Evolutionary conservation across 2,329 filamentous ascomycete genomes (phyloP).

Genomic region (Colletotrichum tabaci): DNA sequence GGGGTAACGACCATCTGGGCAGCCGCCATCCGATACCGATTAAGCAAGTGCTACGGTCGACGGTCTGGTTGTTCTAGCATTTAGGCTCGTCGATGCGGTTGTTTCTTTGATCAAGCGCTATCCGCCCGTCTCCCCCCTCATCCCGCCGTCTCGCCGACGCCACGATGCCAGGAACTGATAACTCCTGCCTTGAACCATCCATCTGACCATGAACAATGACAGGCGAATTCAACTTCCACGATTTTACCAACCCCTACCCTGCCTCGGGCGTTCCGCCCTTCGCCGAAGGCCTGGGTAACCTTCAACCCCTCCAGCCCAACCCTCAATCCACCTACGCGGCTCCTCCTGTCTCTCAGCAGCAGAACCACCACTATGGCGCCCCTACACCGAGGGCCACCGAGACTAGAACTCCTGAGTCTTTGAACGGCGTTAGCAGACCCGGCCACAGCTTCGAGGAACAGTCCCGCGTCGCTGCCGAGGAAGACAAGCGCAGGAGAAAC

Average conservation of each 20-base stretch:
- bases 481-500: conserved; percentile 91
- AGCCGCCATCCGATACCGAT: conserved; percentile 38
- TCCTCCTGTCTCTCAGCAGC: conserved; percentile 55
- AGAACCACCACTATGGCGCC: conserved; percentile 44
- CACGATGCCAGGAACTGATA: conserved; percentile 43
- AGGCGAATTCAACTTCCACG: conserved; percentile 72
- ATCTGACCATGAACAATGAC: conserved; percentile 57
- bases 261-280: conserved; percentile 49
- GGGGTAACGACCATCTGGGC: conserved; percentile 36
- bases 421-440: conserved; percentile 54
- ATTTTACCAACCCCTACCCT: conserved; percentile 66
- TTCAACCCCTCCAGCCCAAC: conserved; percentile 68
- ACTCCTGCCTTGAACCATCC: conserved; percentile 41
- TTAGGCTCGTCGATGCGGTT: conserved; percentile 36
- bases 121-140: conserved; percentile 32
- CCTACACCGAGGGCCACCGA: conserved; percentile 53
- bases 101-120: conserved; percentile 31
- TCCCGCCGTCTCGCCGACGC: conserved; percentile 36
- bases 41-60: conserved; percentile 38
- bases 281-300: conserved; percentile 57
- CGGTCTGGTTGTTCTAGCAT: conserved; percentile 30
- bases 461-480: conserved; percentile 82
- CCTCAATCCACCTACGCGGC: conserved; percentile 62
- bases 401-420: conserved; percentile 63
- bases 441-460: conserved; percentile 77